Conservation (phyloP, 305 asterid genomes). For the Salvia sclarea region DNA sequence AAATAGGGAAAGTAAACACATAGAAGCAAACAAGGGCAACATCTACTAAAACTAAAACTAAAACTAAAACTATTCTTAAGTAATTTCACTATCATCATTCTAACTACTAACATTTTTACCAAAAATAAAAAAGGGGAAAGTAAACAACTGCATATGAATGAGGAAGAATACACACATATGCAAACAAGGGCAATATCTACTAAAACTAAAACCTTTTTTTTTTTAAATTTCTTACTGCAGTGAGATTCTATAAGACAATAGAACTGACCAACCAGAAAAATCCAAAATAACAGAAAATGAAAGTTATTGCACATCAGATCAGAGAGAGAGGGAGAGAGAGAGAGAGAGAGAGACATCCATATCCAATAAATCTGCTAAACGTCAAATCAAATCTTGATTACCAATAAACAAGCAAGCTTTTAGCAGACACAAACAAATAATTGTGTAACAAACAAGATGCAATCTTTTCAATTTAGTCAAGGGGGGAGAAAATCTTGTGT, state of each 20-base stretch:
- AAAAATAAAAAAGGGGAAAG: too few relatives aligned
- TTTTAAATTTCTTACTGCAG: slow-evolving; percentile 35
- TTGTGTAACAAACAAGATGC: slow-evolving; percentile 31
- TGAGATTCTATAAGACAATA: slow-evolving; percentile 67
- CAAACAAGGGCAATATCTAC: slow-evolving; percentile 49
- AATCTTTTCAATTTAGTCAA: slow-evolving; percentile 35
- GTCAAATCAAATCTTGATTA: slow-evolving; percentile 44
- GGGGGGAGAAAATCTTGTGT: slow-evolving; percentile 26
- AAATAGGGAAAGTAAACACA: too few relatives aligned
- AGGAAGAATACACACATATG: slow-evolving; percentile 40
- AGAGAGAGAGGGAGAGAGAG: slow-evolving; percentile 31
- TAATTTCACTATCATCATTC: slow-evolving; percentile 7
- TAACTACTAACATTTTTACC: not conserved
- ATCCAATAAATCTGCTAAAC: slow-evolving; percentile 44
- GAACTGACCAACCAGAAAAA: slow-evolving; percentile 55
- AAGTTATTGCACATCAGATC: slow-evolving; percentile 40
- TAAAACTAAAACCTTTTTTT: slow-evolving; percentile 36
- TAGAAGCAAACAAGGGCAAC: too few relatives aligned
- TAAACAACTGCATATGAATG: slow-evolving; percentile 35
- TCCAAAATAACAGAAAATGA: slow-evolving; percentile 55
- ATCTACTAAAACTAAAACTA: too few relatives aligned
- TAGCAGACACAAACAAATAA: slow-evolving; percentile 31
- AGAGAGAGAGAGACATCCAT: slow-evolving; percentile 40
- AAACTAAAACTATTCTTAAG: too few relatives aligned
- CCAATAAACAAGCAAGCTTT: slow-evolving; percentile 33